phyloP scores from a whole-genome alignment of 106 monocot species.

The Chionographis japonica region DNA sequence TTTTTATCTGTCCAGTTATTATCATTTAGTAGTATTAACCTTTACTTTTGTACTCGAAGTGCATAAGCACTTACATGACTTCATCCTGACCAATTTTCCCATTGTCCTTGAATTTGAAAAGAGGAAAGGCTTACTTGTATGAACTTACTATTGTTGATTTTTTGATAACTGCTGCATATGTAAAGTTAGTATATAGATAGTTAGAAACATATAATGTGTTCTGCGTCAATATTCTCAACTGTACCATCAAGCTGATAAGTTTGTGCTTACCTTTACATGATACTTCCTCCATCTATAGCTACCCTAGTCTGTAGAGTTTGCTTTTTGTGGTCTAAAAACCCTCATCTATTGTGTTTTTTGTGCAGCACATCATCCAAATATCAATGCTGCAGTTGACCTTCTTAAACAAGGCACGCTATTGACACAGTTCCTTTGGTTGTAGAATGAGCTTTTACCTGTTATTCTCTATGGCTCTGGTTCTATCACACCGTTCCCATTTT shows the following conservation, averaged over 20 bases:
- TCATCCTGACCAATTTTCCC: no score
- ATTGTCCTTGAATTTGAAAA: no score
- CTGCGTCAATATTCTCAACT: neutral
- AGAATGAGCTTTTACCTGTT: neutral
- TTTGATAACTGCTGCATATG: no score
- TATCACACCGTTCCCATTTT: constrained; percentile 6
- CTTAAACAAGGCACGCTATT: constrained; percentile 67
- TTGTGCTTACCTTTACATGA: neutral
- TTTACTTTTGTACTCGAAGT: no score
- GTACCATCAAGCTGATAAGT: no score
- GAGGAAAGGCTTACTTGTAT: no score
- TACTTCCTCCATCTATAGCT: neutral
- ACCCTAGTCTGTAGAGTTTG: neutral
- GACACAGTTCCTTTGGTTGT: neutral
- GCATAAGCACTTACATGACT: no score
- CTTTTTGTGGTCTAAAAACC: constrained; percentile 3
- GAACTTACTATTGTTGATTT: no score
- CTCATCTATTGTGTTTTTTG: constrained; percentile 6
- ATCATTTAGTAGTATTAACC: no score
- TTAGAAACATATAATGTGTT: no score
- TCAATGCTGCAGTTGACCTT: constrained; percentile 73
- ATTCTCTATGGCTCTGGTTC: neutral
- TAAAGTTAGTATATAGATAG: no score
- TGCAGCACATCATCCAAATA: constrained; percentile 92
- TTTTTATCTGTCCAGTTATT: no score